Evolutionary conservation across 75 land plant genomes (phyloP).

Genomic region (Picea glauca): DNA sequence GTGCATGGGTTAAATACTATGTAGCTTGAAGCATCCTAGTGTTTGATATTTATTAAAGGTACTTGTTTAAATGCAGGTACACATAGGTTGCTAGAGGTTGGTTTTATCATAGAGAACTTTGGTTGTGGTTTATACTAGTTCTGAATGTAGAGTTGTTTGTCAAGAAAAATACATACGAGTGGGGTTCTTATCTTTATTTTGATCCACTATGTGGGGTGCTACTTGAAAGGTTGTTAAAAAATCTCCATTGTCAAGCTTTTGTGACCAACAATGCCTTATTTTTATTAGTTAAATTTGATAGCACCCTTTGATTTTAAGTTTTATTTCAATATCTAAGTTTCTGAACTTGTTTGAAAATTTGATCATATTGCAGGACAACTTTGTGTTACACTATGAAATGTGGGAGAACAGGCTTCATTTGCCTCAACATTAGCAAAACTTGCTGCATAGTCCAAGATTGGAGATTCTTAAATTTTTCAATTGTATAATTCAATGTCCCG

Average conservation of each 20-base stretch:
- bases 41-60: background rate
- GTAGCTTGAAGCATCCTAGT: background rate
- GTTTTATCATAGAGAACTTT: conserved; percentile 77
- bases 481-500: background rate
- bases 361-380: conserved; percentile 63
- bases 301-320: background rate
- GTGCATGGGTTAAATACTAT: background rate
- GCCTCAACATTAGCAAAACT: conserved; percentile 26
- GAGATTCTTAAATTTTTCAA: background rate
- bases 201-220: conserved; percentile 69
- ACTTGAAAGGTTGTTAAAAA: conserved; percentile 53
- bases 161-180: conserved; percentile 59
- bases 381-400: conserved; percentile 68
- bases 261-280: background rate
- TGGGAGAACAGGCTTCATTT: conserved; percentile 63
- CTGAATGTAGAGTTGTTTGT: conserved; percentile 67
- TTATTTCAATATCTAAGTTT: background rate
- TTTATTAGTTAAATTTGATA: background rate
- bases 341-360: background rate
- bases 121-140: conserved; percentile 62
- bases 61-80: conserved; percentile 32
- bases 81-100: conserved; percentile 39
- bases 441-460: background rate
- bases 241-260: background rate
- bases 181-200: conserved; percentile 80